phyloP scores from a whole-genome alignment of 202 grass and related monocot species.

The Elaeis oleifera region DNA sequence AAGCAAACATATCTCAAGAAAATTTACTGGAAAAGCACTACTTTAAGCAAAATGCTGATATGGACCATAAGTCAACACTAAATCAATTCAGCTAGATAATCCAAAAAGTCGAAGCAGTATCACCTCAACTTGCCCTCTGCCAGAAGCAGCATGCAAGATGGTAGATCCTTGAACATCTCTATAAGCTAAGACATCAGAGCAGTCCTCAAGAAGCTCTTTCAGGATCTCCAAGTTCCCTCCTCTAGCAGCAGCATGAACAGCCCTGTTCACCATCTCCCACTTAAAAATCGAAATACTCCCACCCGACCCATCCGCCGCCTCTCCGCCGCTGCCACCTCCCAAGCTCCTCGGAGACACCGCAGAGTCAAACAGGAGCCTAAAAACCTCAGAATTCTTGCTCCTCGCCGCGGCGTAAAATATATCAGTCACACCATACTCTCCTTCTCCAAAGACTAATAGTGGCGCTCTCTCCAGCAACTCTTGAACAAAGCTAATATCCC shows the following conservation, averaged over 20 bases:
- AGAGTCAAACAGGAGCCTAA: constrained; percentile 59
- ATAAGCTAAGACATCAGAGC: constrained; percentile 42
- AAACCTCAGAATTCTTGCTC: constrained; percentile 43
- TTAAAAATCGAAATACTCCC: constrained; percentile 40
- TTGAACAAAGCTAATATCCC: constrained; percentile 51
- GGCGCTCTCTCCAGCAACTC: constrained; percentile 69
- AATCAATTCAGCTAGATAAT: not conserved
- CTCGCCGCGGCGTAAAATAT: constrained; percentile 82
- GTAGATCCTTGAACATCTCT: constrained; percentile 72
- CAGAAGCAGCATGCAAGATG: constrained; percentile 76
- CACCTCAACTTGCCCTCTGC: constrained; percentile 76
- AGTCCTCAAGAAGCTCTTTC: constrained; percentile 44
- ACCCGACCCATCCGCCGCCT: not conserved
- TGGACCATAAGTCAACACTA: no score
- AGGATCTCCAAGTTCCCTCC: constrained; percentile 75
- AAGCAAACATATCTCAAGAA: no score
- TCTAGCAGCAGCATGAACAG: constrained; percentile 63
- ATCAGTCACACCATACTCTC: constrained; percentile 89
- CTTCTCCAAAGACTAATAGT: constrained; percentile 83
- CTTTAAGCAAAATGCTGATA: no score
- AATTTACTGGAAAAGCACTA: no score
- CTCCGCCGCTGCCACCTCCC: constrained; percentile 28
- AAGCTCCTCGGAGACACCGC: constrained; percentile 60
- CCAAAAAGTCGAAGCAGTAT: not conserved
- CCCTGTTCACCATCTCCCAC: constrained; percentile 77